Conservation (phyloP, 495 filamentous ascomycete genomes). For the Talaromyces stipitatus region DNA sequence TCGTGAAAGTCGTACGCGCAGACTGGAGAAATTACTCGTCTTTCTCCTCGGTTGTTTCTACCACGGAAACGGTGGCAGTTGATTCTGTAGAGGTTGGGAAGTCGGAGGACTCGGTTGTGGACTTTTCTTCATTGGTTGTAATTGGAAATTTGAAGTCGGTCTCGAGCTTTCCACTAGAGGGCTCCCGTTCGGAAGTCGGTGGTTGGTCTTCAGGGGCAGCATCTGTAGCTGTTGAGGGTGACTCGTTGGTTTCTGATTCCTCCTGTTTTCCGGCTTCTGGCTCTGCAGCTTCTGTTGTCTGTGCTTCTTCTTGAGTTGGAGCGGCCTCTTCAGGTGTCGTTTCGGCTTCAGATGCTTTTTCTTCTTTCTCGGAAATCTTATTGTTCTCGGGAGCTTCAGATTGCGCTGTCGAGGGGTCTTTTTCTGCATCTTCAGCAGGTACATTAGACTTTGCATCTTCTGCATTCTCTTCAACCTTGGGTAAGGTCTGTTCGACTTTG, state of each 20-base stretch:
- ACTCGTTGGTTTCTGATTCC: neutral
- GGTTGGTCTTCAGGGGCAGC: neutral
- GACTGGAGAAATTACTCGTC: neutral
- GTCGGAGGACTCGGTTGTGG: neutral
- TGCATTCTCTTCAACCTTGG: neutral
- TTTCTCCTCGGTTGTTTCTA: neutral
- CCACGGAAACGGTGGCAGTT: neutral
- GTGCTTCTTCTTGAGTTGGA: neutral
- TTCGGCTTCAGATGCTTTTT: neutral
- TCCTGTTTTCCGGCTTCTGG: neutral
- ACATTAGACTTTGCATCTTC: neutral
- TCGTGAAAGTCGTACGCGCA: neutral
- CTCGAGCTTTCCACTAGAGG: neutral
- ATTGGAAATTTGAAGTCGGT: neutral
- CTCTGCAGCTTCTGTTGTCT: neutral
- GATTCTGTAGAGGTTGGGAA: neutral
- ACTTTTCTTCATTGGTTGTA: too few species aligned
- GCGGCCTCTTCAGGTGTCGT: neutral
- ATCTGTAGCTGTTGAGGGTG: neutral
- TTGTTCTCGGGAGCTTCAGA: neutral
- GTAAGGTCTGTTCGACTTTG: neutral
- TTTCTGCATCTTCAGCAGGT: neutral
- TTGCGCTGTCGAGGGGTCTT: neutral
- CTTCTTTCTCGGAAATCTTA: neutral
- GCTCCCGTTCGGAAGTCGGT: neutral